Evolutionary conservation across 345 rosid genomes (phyloP).

Genomic region (Linum tenue): DNA sequence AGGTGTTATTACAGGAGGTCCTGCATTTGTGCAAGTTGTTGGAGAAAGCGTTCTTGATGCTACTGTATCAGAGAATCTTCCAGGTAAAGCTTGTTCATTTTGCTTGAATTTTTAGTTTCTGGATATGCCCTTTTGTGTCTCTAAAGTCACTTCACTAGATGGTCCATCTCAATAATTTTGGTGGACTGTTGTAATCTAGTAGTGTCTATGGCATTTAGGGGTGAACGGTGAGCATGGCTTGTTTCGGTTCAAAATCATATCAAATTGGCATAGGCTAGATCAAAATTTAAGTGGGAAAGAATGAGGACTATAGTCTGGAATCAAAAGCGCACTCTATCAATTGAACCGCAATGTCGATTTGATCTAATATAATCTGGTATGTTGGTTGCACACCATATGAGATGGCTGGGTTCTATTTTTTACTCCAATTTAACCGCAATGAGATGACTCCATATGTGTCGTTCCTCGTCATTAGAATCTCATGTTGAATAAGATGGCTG

Average conservation of each 20-base stretch:
- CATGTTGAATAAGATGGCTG: background rate
- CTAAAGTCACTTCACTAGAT: background rate
- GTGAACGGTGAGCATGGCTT: no score
- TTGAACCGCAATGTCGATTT: no score
- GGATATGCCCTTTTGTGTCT: background rate
- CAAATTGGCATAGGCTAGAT: no score
- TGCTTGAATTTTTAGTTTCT: background rate
- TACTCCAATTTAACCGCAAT: background rate
- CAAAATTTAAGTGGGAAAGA: no score
- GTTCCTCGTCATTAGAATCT: background rate
- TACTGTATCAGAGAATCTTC: slow-evolving; percentile 85
- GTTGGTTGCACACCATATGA: no score
- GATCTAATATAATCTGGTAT: no score
- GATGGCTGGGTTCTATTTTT: no score
- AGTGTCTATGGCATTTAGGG: background rate
- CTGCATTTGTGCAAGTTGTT: slow-evolving; percentile 75
- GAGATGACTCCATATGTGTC: background rate
- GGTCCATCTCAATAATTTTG: background rate
- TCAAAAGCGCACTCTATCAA: no score
- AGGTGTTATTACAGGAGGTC: slow-evolving; percentile 97
- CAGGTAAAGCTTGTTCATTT: slow-evolving; percentile 32
- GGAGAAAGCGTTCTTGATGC: slow-evolving; percentile 86
- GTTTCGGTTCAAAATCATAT: no score
- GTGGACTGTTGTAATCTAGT: background rate
- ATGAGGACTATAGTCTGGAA: no score